Evolutionary conservation across 495 filamentous ascomycete genomes (phyloP).

Genomic region (Tuber umbilicatum): DNA sequence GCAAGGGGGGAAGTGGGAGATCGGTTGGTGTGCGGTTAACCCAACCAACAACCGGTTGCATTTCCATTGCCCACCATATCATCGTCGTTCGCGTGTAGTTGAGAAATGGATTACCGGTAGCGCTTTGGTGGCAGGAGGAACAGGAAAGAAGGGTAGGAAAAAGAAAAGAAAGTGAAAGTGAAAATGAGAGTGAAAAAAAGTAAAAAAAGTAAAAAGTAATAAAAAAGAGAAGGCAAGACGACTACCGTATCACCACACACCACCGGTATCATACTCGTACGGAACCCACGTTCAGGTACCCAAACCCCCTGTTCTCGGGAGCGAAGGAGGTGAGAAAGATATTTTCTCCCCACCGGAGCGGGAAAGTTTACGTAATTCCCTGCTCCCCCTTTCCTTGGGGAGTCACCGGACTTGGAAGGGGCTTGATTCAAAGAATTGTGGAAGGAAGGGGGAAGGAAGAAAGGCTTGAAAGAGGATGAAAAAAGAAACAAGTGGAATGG

Average conservation of each 20-base stretch:
- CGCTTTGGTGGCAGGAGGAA: not conserved
- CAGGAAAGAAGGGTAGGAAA: not conserved
- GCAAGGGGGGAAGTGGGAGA: slow-evolving; percentile 5
- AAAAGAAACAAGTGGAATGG: not conserved
- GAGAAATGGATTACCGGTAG: not conserved
- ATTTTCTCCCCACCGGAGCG: not conserved
- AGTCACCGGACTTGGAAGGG: not conserved
- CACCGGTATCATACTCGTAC: not conserved
- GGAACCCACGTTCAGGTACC: slow-evolving; percentile 4
- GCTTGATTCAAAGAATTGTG: not conserved
- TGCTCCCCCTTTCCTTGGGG: not conserved
- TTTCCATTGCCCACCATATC: slow-evolving; percentile 6
- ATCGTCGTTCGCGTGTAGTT: slow-evolving; percentile 4
- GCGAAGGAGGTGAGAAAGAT: not conserved
- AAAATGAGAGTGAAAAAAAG: not conserved
- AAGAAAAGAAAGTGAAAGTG: not conserved
- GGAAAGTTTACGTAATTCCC: slow-evolving; percentile 3
- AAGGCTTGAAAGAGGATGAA: not conserved
- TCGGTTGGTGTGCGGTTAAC: slow-evolving; percentile 1
- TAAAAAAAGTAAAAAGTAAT: not conserved
- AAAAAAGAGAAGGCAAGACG: not conserved
- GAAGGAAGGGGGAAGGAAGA: not conserved
- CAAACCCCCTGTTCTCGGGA: not conserved
- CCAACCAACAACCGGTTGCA: not conserved
- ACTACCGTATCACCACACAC: too few species aligned